phyloP scores from a whole-genome alignment of 2,329 filamentous ascomycete species.

The Didymella sp. region DNA sequence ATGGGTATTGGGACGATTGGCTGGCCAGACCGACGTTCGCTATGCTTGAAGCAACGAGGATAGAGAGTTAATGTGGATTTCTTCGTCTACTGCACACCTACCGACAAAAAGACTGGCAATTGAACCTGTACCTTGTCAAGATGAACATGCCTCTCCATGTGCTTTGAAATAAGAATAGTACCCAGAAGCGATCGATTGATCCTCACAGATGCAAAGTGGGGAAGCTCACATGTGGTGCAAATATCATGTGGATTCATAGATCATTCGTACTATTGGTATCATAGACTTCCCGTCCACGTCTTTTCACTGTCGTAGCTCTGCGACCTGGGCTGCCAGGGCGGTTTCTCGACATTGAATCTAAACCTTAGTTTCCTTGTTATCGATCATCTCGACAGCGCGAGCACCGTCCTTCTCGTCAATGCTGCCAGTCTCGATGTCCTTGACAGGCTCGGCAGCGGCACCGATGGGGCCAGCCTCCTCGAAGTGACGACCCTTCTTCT shows the following conservation, averaged over 20 bases:
- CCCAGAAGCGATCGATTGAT: too few relatives aligned
- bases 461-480: conserved; percentile 65
- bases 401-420: conserved; percentile 40
- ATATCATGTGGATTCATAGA: conserved; percentile 3
- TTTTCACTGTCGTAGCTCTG: conserved; percentile 5
- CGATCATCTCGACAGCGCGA: conserved; percentile 29
- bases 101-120: too few relatives aligned
- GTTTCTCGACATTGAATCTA: conserved; percentile 5
- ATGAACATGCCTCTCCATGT: too few relatives aligned
- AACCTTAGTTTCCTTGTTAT: conserved; percentile 19
- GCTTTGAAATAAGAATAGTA: too few relatives aligned
- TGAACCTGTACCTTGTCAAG: too few relatives aligned
- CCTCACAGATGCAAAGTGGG: not conserved
- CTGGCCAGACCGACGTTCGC: conserved; percentile 33
- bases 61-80: too few relatives aligned
- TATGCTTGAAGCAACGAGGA: conserved; percentile 27
- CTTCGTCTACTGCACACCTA: too few relatives aligned
- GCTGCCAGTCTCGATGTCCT: conserved; percentile 45
- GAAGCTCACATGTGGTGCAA: not conserved
- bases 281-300: not conserved
- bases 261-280: conserved; percentile 10
- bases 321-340: conserved; percentile 10
- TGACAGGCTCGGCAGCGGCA: conserved; percentile 32
- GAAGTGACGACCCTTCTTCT: conserved; percentile 75
- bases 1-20: conserved; percentile 33